phyloP scores from a whole-genome alignment of 2,329 filamentous ascomycete genomes.

The Xylaria sp. region DNA sequence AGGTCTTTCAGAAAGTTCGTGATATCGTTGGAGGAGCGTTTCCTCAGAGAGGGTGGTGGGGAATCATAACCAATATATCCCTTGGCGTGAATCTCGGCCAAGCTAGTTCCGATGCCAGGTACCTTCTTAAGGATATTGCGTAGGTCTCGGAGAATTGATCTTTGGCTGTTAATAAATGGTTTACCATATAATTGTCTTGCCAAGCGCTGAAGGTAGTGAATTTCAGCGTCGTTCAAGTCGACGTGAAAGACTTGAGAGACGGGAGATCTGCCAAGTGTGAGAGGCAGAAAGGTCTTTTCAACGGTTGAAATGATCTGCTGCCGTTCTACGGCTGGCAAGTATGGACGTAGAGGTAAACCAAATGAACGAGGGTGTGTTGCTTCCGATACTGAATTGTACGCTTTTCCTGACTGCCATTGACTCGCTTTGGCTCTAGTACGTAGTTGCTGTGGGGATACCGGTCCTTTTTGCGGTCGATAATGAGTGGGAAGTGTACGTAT shows the following conservation, averaged over 20 bases:
- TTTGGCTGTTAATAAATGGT: slow-evolving; percentile 10
- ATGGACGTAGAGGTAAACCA: slow-evolving; percentile 41
- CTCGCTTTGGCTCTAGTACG: slow-evolving; percentile 42
- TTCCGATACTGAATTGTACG: slow-evolving; percentile 35
- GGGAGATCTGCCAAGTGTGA: slow-evolving; percentile 26
- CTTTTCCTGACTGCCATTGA: slow-evolving; percentile 46
- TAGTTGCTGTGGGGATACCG: slow-evolving; percentile 38
- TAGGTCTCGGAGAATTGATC: slow-evolving; percentile 41
- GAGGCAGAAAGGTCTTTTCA: slow-evolving; percentile 21
- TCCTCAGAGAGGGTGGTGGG: slow-evolving; percentile 40
- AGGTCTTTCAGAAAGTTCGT: slow-evolving; percentile 53
- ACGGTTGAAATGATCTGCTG: slow-evolving; percentile 36
- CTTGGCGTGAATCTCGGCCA: slow-evolving; percentile 37
- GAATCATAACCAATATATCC: slow-evolving; percentile 37
- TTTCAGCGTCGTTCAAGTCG: slow-evolving; percentile 45
- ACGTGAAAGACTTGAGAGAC: slow-evolving; percentile 43
- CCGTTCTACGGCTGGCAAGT: slow-evolving; percentile 39
- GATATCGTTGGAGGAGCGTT: slow-evolving; percentile 50
- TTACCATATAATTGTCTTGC: slow-evolving; percentile 43
- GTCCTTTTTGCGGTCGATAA: slow-evolving; percentile 22
- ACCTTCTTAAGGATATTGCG: slow-evolving; percentile 47
- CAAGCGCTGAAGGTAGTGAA: slow-evolving; percentile 41
- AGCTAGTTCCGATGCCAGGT: slow-evolving; percentile 21
- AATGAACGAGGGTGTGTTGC: slow-evolving; percentile 38
- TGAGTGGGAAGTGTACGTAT: slow-evolving; percentile 18